These are phyloP conservation scores for Bifiguratus adelaidae DNA, from an alignment of 192 early-diverging fungal genomes.

Conservation along the genomic window DNA sequence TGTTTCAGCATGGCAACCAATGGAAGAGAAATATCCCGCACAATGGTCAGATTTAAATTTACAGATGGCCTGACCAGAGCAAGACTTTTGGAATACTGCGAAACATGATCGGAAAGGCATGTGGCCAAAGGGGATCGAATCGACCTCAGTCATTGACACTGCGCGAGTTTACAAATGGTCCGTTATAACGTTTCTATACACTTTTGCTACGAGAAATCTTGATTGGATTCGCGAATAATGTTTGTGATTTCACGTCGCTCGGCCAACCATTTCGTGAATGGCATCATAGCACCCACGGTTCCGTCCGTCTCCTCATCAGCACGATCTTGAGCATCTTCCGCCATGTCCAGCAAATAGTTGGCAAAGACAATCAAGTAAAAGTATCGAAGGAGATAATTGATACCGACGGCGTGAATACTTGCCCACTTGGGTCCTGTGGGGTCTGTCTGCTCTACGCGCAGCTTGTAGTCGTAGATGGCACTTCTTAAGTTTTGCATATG, in stretches of 20 bases:
- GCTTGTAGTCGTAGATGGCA: slow-evolving; percentile 47
- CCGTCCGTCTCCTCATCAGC: slow-evolving; percentile 5
- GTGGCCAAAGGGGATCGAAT: no score
- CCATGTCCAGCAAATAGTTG: slow-evolving; percentile 42
- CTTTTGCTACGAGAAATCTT: slow-evolving; percentile 11
- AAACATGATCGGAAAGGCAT: no score
- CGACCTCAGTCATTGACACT: no score
- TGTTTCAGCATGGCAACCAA: no score
- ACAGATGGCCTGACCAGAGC: no score
- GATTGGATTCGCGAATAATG: slow-evolving; percentile 21
- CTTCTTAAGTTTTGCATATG: slow-evolving; percentile 55
- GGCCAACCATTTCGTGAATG: slow-evolving; percentile 40
- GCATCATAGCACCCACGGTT: slow-evolving; percentile 13
- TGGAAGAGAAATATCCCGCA: no score
- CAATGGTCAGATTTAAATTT: no score
- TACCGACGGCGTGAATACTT: slow-evolving; percentile 18
- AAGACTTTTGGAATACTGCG: no score
- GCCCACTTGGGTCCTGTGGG: slow-evolving; percentile 22
- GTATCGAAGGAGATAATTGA: slow-evolving; percentile 53
- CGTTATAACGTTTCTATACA: no score
- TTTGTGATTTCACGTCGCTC: slow-evolving; percentile 45
- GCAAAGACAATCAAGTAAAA: slow-evolving; percentile 59
- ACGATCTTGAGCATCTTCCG: not conserved
- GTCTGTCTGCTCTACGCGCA: slow-evolving; percentile 33
- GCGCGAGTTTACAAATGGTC: no score